Percentiles rank a stretch among this genome's conserved stretches.
Evolutionary conservation across 352 stramenopile genomes (phyloP).

Genomic region (Halophytophthora batemanensis): DNA sequence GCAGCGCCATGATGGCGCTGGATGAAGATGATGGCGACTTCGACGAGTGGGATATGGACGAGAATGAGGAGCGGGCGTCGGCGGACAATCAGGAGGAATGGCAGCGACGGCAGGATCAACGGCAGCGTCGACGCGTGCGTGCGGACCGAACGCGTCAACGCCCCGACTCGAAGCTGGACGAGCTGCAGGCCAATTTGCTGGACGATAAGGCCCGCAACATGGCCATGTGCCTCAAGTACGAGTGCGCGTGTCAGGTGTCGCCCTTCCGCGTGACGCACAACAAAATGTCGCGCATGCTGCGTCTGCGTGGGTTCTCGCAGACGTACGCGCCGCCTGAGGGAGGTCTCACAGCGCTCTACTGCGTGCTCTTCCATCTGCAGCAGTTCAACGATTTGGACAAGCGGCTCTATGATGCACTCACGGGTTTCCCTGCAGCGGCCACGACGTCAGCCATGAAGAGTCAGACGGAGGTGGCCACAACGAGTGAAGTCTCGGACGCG

Average conservation of each 20-base stretch:
- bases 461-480: slow-evolving; percentile 7
- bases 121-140: slow-evolving; percentile 14
- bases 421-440: slow-evolving; percentile 19
- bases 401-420: slow-evolving; percentile 56
- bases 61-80: slow-evolving; percentile 11
- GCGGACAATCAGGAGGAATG: slow-evolving; percentile 1
- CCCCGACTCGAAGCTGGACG: slow-evolving; percentile 34
- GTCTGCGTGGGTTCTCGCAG: slow-evolving; percentile 41
- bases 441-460: not conserved
- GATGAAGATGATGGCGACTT: not conserved
- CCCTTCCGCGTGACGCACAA: slow-evolving; percentile 50
- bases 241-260: slow-evolving; percentile 71
- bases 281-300: slow-evolving; percentile 67
- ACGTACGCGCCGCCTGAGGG: slow-evolving; percentile 40
- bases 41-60: slow-evolving; percentile 13
- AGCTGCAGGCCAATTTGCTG: slow-evolving; percentile 64
- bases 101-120: slow-evolving; percentile 5
- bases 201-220: slow-evolving; percentile 71
- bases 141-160: slow-evolving; percentile 3
- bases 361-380: slow-evolving; percentile 59
- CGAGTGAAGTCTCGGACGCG: slow-evolving; percentile 12
- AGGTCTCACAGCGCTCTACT: slow-evolving; percentile 52
- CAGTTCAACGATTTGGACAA: slow-evolving; percentile 75
- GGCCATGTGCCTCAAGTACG: slow-evolving; percentile 60
- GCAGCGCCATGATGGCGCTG: slow-evolving; percentile 11